These are phyloP conservation scores for Craterostigma plantagineum DNA, from an alignment of 257 asterid genomes.

Conservation along the genomic window DNA sequence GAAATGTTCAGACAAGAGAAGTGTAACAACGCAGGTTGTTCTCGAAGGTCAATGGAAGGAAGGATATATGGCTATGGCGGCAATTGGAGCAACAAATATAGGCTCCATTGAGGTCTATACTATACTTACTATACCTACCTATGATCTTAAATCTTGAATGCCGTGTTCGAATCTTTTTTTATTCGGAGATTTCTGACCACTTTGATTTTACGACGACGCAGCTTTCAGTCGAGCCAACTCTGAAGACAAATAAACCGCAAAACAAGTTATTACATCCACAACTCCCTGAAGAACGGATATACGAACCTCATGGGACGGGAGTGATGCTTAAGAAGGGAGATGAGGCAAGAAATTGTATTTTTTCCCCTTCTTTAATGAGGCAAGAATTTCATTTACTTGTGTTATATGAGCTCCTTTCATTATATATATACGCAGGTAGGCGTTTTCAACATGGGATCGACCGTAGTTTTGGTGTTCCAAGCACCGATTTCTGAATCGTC, in stretches of 20 bases:
- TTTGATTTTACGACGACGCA: slow-evolving; percentile 4
- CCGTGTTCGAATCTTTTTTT: neutral
- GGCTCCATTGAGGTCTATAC: slow-evolving; percentile 90
- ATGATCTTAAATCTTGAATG: slow-evolving; percentile 3
- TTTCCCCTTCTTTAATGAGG: neutral
- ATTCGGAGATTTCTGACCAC: neutral
- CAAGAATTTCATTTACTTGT: neutral
- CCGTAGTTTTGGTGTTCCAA: slow-evolving; percentile 88
- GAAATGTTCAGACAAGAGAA: slow-evolving; percentile 12
- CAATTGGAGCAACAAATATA: slow-evolving; percentile 87
- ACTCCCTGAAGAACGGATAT: slow-evolving; percentile 52
- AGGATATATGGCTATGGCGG: slow-evolving; percentile 97
- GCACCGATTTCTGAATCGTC: slow-evolving; percentile 37
- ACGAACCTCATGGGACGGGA: slow-evolving; percentile 50
- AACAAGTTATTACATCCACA: slow-evolving; percentile 42
- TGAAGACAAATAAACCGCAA: slow-evolving; percentile 57
- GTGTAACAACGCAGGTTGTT: slow-evolving; percentile 48
- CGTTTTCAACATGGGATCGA: slow-evolving; percentile 94
- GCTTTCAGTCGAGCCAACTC: slow-evolving; percentile 72
- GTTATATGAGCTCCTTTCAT: neutral
- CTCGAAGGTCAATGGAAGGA: slow-evolving; percentile 88
- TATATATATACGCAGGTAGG: slow-evolving; percentile 37
- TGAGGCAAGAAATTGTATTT: too few species aligned
- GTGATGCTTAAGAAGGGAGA: slow-evolving; percentile 72
- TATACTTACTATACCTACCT: too few species aligned